Evolutionary conservation across 371 early-diverging fungal species (phyloP).

Genomic region (Apophysomyces elegans): DNA sequence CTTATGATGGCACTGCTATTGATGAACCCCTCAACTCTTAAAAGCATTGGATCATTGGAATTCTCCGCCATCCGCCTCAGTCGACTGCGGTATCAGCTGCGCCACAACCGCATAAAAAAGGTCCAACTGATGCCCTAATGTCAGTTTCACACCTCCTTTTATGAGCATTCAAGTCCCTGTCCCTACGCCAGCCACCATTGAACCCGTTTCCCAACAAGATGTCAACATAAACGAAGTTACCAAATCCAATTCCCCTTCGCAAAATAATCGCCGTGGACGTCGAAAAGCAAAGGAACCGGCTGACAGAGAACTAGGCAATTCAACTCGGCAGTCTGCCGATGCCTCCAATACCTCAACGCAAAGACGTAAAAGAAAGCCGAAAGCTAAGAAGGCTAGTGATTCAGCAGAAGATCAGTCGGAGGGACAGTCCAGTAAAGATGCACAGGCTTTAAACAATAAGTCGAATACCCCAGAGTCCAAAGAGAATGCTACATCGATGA

Average conservation of each 20-base stretch:
- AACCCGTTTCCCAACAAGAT: background rate
- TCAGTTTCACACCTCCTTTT: background rate
- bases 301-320: background rate
- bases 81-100: no score
- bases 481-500: background rate
- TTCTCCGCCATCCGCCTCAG: no score
- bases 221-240: background rate
- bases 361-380: constrained; percentile 13
- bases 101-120: no score
- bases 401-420: background rate
- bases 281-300: background rate
- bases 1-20: no score
- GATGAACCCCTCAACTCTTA: no score
- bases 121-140: no score
- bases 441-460: background rate
- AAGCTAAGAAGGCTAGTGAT: background rate
- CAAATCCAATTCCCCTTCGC: background rate
- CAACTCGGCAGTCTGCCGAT: background rate
- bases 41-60: no score
- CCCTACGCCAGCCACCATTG: background rate
- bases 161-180: constrained; percentile 2
- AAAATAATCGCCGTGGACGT: background rate
- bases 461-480: background rate
- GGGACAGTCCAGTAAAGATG: background rate
- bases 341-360: background rate